Base-by-base conservation (phyloP, 2,329 filamentous ascomycete species). In the Fusarium napiforme region DNA sequence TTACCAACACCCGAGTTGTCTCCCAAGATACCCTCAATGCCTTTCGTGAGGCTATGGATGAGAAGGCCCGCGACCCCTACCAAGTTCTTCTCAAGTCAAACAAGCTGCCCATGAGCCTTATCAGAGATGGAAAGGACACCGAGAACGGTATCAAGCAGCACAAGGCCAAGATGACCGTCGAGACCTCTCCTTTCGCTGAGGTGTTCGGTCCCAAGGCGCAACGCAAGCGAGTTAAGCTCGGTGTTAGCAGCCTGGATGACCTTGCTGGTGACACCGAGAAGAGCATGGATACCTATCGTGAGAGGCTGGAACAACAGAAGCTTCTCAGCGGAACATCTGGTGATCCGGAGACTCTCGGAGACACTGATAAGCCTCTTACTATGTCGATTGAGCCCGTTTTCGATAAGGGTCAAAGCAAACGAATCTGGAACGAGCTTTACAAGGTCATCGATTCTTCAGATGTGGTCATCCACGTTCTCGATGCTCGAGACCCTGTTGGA, bases 381-480 rank as follows among this genome's bases (percentile, higher is more conserved):
- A 89, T 90, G 78, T 91, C 93, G n/a, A 88, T 91, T 75, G 93
- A 96, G 80, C 92, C 95, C 43, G 93, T 98, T 67, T 98, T 98
- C 83, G 92, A 89, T 77, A 98, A 98, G 84, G 96, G 96, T 23
- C 95, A 97, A 82, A 96, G 92, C 79, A 97, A 97, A 84, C 89
- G 96, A 75, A 97, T 97, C 76, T 97, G 94, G 95, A 98, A 98
- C 84, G 96, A 99, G 81, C 85, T 98, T 12, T 91, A 96, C 87
- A 97, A 97, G 84, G 95, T 96, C 78, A 96, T 98, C 70, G 96
- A 98, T 83, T 97, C 94, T 7, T 96, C 93, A 15, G 96, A 99
- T 82, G 96, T 99, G 40, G 91, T 99, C 50, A 92, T 99, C n/a
- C 96, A 98, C 79, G 93, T 97, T 19, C 85, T 97, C 2, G 96